These are phyloP conservation scores for Pythium grandisporangium DNA, from an alignment of 352 stramenopile genomes.

Conservation along the genomic window DNA sequence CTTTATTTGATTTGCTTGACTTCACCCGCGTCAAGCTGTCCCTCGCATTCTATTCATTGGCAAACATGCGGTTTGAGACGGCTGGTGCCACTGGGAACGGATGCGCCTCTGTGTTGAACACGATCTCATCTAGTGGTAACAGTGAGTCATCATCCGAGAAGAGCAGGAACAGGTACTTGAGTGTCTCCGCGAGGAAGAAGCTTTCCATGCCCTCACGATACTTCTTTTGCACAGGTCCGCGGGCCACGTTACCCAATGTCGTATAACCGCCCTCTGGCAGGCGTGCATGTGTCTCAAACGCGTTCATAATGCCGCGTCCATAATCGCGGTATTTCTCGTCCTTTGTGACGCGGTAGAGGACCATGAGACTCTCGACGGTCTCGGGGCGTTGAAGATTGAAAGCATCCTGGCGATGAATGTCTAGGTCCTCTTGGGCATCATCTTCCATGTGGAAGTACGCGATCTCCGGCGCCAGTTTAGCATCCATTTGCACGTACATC, in stretches of 20 bases:
- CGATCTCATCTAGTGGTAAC: constrained; percentile 70
- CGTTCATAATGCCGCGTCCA: constrained; percentile 79
- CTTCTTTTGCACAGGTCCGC: constrained; percentile 21
- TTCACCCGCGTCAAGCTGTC: too few relatives aligned
- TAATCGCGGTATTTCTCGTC: constrained; percentile 83
- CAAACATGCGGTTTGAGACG: too few relatives aligned
- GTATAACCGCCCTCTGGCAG: constrained; percentile 52
- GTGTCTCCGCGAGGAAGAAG: constrained; percentile 90
- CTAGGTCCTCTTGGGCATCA: constrained; percentile 31
- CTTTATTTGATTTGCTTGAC: too few relatives aligned
- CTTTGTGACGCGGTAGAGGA: constrained; percentile 86
- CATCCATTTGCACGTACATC: constrained; percentile 76
- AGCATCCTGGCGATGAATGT: constrained; percentile 45
- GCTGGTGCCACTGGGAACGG: constrained; percentile 69
- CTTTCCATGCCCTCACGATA: constrained; percentile 84
- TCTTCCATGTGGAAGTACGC: constrained; percentile 65
- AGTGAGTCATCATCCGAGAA: constrained; percentile 77
- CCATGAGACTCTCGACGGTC: constrained; percentile 89
- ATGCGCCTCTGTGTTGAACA: constrained; percentile 88
- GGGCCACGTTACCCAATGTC: constrained; percentile 49
- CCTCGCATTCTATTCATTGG: too few relatives aligned
- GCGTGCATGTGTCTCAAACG: constrained; percentile 76
- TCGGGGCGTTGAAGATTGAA: constrained; percentile 87
- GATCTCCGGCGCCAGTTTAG: constrained; percentile 85
- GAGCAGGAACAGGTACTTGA: constrained; percentile 93